These are phyloP conservation scores for Cutaneotrichosporon sp. DNA, from an alignment of 1,284 basidiomycete genomes.

Conservation along the genomic window DNA sequence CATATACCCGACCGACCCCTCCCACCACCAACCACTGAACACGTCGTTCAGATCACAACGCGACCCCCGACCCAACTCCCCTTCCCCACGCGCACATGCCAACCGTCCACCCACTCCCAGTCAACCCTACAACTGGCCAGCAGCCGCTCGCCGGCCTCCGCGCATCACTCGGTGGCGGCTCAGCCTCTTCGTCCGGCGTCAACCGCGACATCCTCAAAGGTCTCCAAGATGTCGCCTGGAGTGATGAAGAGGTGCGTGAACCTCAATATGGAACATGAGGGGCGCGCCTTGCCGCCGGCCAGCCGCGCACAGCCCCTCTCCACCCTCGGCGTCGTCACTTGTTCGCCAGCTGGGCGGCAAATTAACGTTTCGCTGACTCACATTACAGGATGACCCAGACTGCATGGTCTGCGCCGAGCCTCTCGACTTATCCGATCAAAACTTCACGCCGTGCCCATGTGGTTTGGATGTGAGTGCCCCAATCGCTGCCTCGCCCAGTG, in stretches of 20 bases:
- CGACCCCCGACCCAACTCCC: neutral
- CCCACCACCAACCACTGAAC: neutral
- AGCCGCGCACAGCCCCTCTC: neutral
- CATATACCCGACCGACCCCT: neutral
- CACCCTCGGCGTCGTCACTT: too few species aligned
- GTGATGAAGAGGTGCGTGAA: constrained; percentile 75
- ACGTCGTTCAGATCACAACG: neutral
- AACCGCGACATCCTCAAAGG: constrained; percentile 52
- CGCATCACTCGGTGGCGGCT: constrained; percentile 14
- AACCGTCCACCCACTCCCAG: constrained; percentile 38
- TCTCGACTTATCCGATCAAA: constrained; percentile 97
- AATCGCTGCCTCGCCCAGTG: neutral
- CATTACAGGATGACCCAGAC: constrained; percentile 82
- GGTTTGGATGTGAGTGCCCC: constrained; percentile 77
- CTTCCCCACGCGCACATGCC: constrained; percentile 20
- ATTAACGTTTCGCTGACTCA: constrained; percentile 3
- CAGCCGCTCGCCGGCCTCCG: constrained; percentile 31
- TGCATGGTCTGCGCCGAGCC: constrained; percentile 98
- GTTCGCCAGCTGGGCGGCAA: constrained; percentile 1
- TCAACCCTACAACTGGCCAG: constrained; percentile 46
- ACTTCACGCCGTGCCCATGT: constrained; percentile 98
- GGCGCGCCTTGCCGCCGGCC: neutral
- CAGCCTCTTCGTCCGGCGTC: constrained; percentile 32
- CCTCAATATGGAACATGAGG: too few species aligned
- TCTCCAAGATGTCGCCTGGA: constrained; percentile 97